These are phyloP conservation scores for Eremothecium gossypii DNA, from an alignment of 1,139 yeast genomes.

Conservation along the genomic window DNA sequence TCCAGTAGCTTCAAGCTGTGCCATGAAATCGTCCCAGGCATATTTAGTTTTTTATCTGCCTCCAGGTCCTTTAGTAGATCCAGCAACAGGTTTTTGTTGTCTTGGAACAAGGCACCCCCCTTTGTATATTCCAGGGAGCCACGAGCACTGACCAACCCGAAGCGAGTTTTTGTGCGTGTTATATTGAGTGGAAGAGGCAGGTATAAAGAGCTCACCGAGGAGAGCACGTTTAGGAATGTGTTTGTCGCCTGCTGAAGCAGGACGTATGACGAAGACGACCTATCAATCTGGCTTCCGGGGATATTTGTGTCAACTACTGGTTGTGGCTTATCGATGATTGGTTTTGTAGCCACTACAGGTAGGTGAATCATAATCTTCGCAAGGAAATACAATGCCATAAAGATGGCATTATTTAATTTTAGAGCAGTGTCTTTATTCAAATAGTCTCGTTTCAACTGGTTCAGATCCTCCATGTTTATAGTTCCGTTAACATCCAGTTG, in stretches of 20 bases:
- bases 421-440: slow-evolving; percentile 26
- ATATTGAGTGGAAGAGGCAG: slow-evolving; percentile 65
- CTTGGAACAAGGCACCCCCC: slow-evolving; percentile 72
- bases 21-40: slow-evolving; percentile 53
- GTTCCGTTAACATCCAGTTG: slow-evolving; percentile 59
- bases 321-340: slow-evolving; percentile 9
- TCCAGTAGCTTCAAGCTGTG: slow-evolving; percentile 50
- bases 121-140: slow-evolving; percentile 76
- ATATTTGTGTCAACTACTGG: slow-evolving; percentile 8
- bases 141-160: slow-evolving; percentile 63
- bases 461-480: slow-evolving; percentile 21
- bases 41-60: slow-evolving; percentile 41
- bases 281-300: slow-evolving; percentile 24
- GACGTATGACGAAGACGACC: slow-evolving; percentile 49
- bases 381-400: slow-evolving; percentile 63
- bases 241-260: slow-evolving; percentile 70
- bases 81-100: slow-evolving; percentile 47
- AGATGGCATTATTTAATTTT: slow-evolving; percentile 43
- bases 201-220: slow-evolving; percentile 35
- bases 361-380: slow-evolving; percentile 73
- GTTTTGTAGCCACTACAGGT: slow-evolving; percentile 53
- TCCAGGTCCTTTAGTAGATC: slow-evolving; percentile 43
- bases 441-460: slow-evolving; percentile 28
- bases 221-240: slow-evolving; percentile 52
- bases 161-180: slow-evolving; percentile 59